Conservation (phyloP, 129 eudicot genomes). For the Dittrichia graveolens region DNA sequence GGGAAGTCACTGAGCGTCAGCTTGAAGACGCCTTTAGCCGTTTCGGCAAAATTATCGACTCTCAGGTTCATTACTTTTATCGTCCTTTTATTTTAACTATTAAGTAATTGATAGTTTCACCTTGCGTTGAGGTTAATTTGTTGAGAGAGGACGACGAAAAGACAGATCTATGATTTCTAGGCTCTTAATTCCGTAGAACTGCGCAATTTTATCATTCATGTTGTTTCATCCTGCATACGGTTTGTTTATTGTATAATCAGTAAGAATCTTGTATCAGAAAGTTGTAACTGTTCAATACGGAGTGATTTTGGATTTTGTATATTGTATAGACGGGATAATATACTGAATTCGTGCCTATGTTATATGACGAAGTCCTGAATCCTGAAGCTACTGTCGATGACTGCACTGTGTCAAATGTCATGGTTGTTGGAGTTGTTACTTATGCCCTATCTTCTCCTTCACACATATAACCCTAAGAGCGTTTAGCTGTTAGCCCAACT, state of each 20-base stretch:
- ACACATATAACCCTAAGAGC: neutral
- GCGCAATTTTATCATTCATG: neutral
- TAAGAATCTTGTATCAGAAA: neutral
- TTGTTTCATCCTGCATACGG: neutral
- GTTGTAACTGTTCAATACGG: neutral
- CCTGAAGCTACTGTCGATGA: neutral
- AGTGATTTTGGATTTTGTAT: neutral
- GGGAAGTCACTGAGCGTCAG: conserved; percentile 84
- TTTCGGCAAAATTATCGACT: conserved; percentile 78
- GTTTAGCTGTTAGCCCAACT: neutral
- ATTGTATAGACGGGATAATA: neutral
- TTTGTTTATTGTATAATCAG: neutral
- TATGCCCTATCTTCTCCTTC: neutral
- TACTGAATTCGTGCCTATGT: neutral
- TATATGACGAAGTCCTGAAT: neutral
- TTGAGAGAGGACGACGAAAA: neutral
- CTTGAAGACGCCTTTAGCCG: conserved; percentile 83
- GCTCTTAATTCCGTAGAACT: neutral
- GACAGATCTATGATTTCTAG: neutral
- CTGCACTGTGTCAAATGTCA: neutral
- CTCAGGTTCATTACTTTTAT: conserved; percentile 52
- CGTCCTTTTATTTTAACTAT: neutral
- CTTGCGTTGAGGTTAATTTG: neutral
- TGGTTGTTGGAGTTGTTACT: neutral
- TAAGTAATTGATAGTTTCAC: neutral